Evolutionary conservation across 352 stramenopile genomes (phyloP).

Genomic region (Globisporangium alternatum): DNA sequence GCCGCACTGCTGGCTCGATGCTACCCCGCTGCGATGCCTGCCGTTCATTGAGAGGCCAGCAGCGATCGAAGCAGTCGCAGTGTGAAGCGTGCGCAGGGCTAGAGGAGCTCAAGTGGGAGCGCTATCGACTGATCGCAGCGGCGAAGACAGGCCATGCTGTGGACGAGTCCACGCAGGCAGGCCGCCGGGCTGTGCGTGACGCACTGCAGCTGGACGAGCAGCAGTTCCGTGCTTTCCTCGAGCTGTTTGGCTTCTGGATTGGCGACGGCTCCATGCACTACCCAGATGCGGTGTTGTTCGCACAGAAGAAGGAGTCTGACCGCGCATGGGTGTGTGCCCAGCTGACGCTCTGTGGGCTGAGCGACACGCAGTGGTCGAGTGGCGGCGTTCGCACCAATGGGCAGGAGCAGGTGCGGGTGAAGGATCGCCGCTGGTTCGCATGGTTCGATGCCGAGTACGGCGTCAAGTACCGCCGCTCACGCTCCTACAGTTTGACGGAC

Average conservation of each 20-base stretch:
- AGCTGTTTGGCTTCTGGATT: constrained; percentile 14
- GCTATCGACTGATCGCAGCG: constrained; percentile 15
- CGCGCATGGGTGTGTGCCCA: constrained; percentile 12
- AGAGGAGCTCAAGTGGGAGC: constrained; percentile 10
- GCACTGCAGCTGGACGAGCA: constrained; percentile 13
- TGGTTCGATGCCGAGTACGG: constrained; percentile 14
- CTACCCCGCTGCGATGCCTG: constrained; percentile 11
- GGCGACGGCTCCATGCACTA: background rate
- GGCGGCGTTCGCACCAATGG: background rate
- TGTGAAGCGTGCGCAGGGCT: constrained; percentile 7
- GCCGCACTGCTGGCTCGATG: constrained; percentile 11
- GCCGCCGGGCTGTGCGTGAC: background rate
- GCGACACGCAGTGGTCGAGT: constrained; percentile 12
- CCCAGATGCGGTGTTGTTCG: constrained; percentile 7
- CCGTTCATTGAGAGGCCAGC: background rate
- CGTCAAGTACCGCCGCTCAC: constrained; percentile 2
- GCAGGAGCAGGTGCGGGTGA: constrained; percentile 4
- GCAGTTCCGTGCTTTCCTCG: constrained; percentile 12
- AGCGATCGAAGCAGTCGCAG: constrained; percentile 3
- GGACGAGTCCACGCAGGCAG: constrained; percentile 4
- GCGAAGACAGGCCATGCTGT: constrained; percentile 11
- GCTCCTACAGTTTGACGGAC: constrained; percentile 4
- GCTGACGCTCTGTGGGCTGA: constrained; percentile 10
- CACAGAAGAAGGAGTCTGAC: constrained; percentile 4
- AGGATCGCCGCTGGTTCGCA: constrained; percentile 11